Evolutionary conservation across 106 monocot species (phyloP), one percentile per base, ranked within the genome.

Genomic region (Cymbidium sinense): DNA sequence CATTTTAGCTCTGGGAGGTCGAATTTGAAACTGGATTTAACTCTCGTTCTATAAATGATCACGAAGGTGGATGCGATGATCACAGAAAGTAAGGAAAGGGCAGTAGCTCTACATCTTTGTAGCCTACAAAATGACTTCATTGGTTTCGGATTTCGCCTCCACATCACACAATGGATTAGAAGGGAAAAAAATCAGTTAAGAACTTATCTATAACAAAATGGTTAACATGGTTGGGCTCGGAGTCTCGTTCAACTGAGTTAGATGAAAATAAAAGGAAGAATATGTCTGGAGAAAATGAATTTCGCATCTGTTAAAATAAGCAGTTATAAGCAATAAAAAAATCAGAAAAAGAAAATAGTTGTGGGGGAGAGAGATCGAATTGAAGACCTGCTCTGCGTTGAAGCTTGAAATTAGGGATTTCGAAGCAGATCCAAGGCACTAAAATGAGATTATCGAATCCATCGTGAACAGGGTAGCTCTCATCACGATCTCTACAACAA

Each of bases 11-110:
- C 78, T 41, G 36, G 35, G 8, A 20, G 25, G 30, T 35, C 74
- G 18, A 76, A 79, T 71, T 8, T 28, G 34, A 79, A 54, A 35
- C 44, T 81, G 55, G 82, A 79, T 34, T 77, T 79, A 43, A 7
- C 72, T 77, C 55, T 61, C 54, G 71, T 76, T 74, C 25, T 73
- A n/a, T n/a, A 75, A 18, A 78, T 2, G 34, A 73, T 35, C 9
- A 88, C 19, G 3, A 84, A 15, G 2, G 37, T 27, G 18, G n/a
- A 50, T 12, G 78, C 51, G 33, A 85, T 36, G 50, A 87, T 77
- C 29, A 81, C 9, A 41, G 47, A 30, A 34, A 81, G 41, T 44
- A 77, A 50, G 20, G 43, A 71, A 34, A 84, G 29, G 65, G 47
- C 74, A 2, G 27, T 33, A 7, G 77, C 67, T 31, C 51, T 65